These are phyloP conservation scores for Galerina marginata DNA, from an alignment of 768 basidiomycete genomes.

Conservation along the genomic window DNA sequence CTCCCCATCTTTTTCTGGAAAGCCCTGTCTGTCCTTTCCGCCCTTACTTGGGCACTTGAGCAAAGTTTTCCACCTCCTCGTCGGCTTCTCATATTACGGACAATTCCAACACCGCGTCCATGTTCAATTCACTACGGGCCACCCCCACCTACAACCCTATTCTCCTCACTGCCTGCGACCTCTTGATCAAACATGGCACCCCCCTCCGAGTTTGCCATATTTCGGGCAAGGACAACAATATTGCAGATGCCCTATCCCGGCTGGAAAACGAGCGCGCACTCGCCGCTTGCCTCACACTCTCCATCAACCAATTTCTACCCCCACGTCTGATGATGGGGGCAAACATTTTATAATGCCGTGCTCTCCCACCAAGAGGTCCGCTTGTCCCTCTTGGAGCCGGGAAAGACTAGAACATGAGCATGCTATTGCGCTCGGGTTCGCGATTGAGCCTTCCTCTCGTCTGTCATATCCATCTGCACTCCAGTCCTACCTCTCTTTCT, in stretches of 20 bases:
- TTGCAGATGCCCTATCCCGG: slow-evolving; percentile 39
- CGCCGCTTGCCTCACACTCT: slow-evolving; percentile 1
- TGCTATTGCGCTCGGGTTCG: slow-evolving; percentile 27
- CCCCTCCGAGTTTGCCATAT: slow-evolving; percentile 31
- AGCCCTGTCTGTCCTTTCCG: slow-evolving; percentile 26
- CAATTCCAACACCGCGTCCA: slow-evolving; percentile 35
- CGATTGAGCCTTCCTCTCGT: slow-evolving; percentile 18
- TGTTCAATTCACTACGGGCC: slow-evolving; percentile 34
- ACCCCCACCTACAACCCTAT: slow-evolving; percentile 29
- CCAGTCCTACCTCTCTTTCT: slow-evolving; percentile 29
- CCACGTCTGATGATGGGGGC: slow-evolving; percentile 19
- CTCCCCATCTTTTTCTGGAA: slow-evolving; percentile 33
- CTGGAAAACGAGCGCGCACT: not conserved
- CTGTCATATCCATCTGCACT: slow-evolving; percentile 28
- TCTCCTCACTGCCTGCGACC: slow-evolving; percentile 18
- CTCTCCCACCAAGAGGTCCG: slow-evolving; percentile 32
- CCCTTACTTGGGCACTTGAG: slow-evolving; percentile 10
- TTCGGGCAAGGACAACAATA: slow-evolving; percentile 26
- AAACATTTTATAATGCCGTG: slow-evolving; percentile 20
- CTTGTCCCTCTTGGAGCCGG: slow-evolving; percentile 32
- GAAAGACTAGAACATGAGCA: slow-evolving; percentile 35
- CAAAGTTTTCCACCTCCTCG: not conserved
- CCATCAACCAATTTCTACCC: slow-evolving; percentile 18
- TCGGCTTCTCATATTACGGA: slow-evolving; percentile 33
- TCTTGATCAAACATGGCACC: slow-evolving; percentile 6